phyloP scores from a whole-genome alignment of 768 basidiomycete genomes.

The Amylocystis lapponica region DNA sequence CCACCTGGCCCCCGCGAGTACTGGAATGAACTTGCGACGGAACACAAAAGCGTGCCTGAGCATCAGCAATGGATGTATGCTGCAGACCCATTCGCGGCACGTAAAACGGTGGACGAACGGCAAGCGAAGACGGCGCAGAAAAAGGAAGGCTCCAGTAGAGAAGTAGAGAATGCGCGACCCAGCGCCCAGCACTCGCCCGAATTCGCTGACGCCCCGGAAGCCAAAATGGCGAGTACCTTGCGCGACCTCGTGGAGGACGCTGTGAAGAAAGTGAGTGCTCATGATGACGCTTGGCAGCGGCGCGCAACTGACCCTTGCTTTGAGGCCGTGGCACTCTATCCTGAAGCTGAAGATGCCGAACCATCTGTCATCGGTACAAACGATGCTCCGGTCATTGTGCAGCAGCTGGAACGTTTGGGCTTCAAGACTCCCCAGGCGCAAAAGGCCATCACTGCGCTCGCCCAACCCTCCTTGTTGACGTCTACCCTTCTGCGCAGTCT shows the following conservation, averaged over 20 bases:
- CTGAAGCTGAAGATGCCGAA: slow-evolving; percentile 36
- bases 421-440: slow-evolving; percentile 55
- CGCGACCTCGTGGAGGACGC: slow-evolving; percentile 78
- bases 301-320: slow-evolving; percentile 6
- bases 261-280: slow-evolving; percentile 58
- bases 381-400: slow-evolving; percentile 35
- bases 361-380: slow-evolving; percentile 36
- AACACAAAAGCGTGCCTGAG: slow-evolving; percentile 61
- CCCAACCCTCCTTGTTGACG: slow-evolving; percentile 50
- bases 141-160: slow-evolving; percentile 27
- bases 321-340: slow-evolving; percentile 49
- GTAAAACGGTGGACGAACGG: slow-evolving; percentile 57
- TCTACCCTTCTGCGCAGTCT: slow-evolving; percentile 54
- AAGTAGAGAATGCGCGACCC: slow-evolving; percentile 6
- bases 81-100: slow-evolving; percentile 80
- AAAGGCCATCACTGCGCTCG: slow-evolving; percentile 51
- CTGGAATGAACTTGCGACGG: slow-evolving; percentile 69
- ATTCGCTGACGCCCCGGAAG: slow-evolving; percentile 57
- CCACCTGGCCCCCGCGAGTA: slow-evolving; percentile 85
- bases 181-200: slow-evolving; percentile 23
- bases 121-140: slow-evolving; percentile 52
- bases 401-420: slow-evolving; percentile 58
- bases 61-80: slow-evolving; percentile 85
- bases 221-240: slow-evolving; percentile 72
- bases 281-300: not conserved